phyloP scores from a whole-genome alignment of 2,329 filamentous ascomycete genomes.

The Coniella lustricola region DNA sequence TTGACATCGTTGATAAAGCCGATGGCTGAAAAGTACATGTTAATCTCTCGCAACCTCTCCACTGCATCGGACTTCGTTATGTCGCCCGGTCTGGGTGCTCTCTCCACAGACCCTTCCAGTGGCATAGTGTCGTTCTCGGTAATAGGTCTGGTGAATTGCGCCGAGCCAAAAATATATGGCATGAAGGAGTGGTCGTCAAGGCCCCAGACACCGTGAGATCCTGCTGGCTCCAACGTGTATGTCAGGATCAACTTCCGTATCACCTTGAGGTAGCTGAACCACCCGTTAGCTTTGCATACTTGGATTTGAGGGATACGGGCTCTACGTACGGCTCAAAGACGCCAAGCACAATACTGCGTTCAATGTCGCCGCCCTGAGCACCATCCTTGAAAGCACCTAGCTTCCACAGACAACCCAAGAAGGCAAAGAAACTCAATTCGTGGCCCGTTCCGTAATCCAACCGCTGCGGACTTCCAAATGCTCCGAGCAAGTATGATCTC shows the following conservation, averaged over 20 bases:
- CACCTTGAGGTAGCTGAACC: conserved; percentile 64
- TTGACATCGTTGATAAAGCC: conserved; percentile 98
- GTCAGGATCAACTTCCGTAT: conserved; percentile 77
- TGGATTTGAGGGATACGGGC: not conserved
- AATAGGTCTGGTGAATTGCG: conserved; percentile 77
- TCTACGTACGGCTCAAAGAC: conserved; percentile 70
- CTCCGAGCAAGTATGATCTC: conserved; percentile 70
- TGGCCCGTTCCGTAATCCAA: conserved; percentile 96
- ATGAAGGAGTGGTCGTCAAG: conserved; percentile 95
- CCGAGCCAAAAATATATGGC: conserved; percentile 91
- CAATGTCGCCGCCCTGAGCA: conserved; percentile 46
- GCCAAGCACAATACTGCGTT: conserved; percentile 74
- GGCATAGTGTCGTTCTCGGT: conserved; percentile 57
- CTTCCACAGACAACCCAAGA: conserved; percentile 87
- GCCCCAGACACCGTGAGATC: conserved; percentile 96
- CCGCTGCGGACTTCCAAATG: conserved; percentile 80
- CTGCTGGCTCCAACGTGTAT: conserved; percentile 90
- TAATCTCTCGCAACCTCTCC: conserved; percentile 55
- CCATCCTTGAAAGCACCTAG: conserved; percentile 67
- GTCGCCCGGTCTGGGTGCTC: conserved; percentile 63
- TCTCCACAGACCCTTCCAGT: conserved; percentile 67
- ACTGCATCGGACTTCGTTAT: conserved; percentile 61
- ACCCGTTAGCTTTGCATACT: conserved; percentile 11
- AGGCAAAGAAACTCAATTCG: conserved; percentile 90
- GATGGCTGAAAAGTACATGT: conserved; percentile 92